Evolutionary conservation across 805 yeast genomes (phyloP).

Genomic region (Saccharomycopsis sp.): DNA sequence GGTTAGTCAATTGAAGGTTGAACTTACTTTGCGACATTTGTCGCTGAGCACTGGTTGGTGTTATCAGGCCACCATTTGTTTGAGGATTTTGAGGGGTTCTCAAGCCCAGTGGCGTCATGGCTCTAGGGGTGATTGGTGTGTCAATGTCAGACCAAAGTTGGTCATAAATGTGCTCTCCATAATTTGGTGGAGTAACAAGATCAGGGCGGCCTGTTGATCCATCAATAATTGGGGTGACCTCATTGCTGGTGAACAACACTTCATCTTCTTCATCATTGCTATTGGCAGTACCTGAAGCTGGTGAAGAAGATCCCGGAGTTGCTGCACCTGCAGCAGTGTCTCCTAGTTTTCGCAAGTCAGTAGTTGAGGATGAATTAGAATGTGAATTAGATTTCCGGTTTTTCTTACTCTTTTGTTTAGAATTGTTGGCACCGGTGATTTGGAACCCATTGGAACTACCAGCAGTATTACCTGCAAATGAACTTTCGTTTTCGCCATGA

Average conservation of each 20-base stretch:
- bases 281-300: slow-evolving; percentile 20
- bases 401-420: not conserved
- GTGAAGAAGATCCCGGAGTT: too few relatives aligned
- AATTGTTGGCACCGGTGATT: slow-evolving; percentile 1
- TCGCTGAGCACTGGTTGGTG: slow-evolving; percentile 6
- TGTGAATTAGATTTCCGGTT: slow-evolving; percentile 7
- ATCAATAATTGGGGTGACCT: slow-evolving; percentile 21
- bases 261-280: slow-evolving; percentile 30
- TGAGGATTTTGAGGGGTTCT: slow-evolving; percentile 19
- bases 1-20: slow-evolving; percentile 35
- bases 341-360: slow-evolving; percentile 4
- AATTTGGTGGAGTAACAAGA: slow-evolving; percentile 75
- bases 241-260: slow-evolving; percentile 28
- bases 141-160: slow-evolving; percentile 59
- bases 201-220: slow-evolving; percentile 31
- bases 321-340: not conserved
- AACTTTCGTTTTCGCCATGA: not conserved
- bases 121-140: slow-evolving; percentile 37
- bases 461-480: not conserved
- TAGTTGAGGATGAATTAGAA: slow-evolving; percentile 9
- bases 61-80: slow-evolving; percentile 13
- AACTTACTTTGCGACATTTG: slow-evolving; percentile 9
- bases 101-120: slow-evolving; percentile 21
- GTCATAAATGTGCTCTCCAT: slow-evolving; percentile 75
- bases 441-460: not conserved